Conservation (phyloP, 129 eudicot genomes). For the Heracleum sosnowskyi region DNA sequence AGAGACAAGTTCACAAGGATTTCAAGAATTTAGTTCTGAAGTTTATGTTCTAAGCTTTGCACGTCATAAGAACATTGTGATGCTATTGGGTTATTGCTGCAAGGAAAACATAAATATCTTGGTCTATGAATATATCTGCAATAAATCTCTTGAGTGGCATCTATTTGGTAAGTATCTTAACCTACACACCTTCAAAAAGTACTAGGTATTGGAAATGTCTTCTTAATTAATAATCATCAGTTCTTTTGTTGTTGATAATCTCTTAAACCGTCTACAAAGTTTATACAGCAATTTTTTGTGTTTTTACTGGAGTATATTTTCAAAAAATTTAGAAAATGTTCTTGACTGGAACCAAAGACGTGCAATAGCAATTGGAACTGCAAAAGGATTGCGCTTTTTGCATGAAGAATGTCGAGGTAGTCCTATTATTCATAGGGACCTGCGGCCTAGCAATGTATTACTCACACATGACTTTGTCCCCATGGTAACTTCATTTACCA, state of each 20-base stretch:
- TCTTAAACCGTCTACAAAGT: background rate
- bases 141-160: constrained; percentile 84
- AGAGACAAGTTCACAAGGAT: constrained; percentile 71
- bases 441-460: constrained; percentile 77
- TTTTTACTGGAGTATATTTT: background rate
- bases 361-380: constrained; percentile 77
- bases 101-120: constrained; percentile 64
- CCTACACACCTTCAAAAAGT: background rate
- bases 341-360: constrained; percentile 69
- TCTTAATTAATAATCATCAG: background rate
- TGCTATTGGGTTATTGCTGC: constrained; percentile 83
- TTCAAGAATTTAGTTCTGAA: constrained; percentile 66
- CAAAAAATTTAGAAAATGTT: constrained; percentile 40
- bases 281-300: background rate
- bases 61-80: constrained; percentile 69
- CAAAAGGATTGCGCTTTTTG: constrained; percentile 76
- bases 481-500: constrained; percentile 36
- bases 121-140: constrained; percentile 80
- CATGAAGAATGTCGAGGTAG: constrained; percentile 86
- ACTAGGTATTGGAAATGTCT: background rate
- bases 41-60: constrained; percentile 70
- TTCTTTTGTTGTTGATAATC: background rate
- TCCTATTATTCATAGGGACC: constrained; percentile 78
- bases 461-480: constrained; percentile 84
- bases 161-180: constrained; percentile 43